Conservation (phyloP, 2,329 filamentous ascomycete genomes). For the Calonectria henricotiae region DNA sequence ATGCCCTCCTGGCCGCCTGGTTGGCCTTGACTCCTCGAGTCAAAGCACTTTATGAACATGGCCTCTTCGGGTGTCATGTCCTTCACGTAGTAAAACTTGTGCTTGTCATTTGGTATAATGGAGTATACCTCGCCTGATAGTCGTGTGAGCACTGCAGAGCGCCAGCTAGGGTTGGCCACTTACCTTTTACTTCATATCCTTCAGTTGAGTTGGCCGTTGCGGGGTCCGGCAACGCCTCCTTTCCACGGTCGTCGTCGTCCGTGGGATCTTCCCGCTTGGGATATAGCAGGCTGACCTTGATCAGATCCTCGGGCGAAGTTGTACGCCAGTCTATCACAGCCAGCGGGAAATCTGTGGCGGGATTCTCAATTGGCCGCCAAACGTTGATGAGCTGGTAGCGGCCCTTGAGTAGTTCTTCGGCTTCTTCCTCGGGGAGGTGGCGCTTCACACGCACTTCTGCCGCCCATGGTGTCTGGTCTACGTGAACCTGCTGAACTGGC, state of each 20-base stretch:
- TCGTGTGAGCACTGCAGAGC: not conserved
- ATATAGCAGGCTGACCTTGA: constrained; percentile 49
- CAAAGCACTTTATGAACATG: constrained; percentile 53
- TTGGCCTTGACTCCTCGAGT: constrained; percentile 50
- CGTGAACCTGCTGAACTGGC: constrained; percentile 80
- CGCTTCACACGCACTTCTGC: constrained; percentile 75
- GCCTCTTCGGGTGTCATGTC: constrained; percentile 52
- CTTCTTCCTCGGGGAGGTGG: constrained; percentile 68
- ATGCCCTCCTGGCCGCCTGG: constrained; percentile 43
- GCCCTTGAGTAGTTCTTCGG: constrained; percentile 55
- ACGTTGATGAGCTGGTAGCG: constrained; percentile 72
- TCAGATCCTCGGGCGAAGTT: constrained; percentile 47
- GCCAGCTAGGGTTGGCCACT: not conserved
- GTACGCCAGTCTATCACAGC: constrained; percentile 50
- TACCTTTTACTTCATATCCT: constrained; percentile 46
- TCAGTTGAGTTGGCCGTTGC: constrained; percentile 42
- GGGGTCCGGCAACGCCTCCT: constrained; percentile 46
- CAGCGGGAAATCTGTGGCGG: constrained; percentile 48
- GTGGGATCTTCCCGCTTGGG: constrained; percentile 45
- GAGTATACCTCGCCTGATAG: constrained; percentile 43
- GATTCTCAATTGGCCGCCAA: constrained; percentile 55
- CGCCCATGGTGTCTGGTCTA: constrained; percentile 79
- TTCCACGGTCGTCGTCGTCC: constrained; percentile 49
- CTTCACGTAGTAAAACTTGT: constrained; percentile 51
- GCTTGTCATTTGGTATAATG: constrained; percentile 42